These are phyloP conservation scores for Mantamonas sphyraenae DNA, from an alignment of 78 protist species.

Conservation along the genomic window DNA sequence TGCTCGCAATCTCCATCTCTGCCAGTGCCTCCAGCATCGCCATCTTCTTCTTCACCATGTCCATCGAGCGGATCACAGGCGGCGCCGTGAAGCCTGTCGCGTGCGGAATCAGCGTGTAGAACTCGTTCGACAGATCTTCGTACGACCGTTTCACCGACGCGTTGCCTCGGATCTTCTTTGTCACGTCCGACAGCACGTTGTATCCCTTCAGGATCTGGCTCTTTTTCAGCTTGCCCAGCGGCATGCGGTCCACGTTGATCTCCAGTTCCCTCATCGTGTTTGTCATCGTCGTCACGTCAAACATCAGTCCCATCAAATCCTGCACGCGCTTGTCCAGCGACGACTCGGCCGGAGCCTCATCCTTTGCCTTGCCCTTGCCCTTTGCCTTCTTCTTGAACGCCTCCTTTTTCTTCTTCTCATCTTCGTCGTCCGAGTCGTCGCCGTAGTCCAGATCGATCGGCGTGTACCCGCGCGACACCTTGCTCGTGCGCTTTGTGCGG, in stretches of 20 bases:
- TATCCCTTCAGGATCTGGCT: conserved; percentile 41
- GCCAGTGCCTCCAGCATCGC: conserved; percentile 44
- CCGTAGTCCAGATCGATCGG: conserved; percentile 56
- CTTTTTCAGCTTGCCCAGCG: conserved; percentile 62
- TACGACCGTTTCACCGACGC: conserved; percentile 6
- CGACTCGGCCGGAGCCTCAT: conserved; percentile 12
- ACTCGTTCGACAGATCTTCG: conserved; percentile 27
- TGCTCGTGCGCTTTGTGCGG: conserved; percentile 16
- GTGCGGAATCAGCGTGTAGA: conserved; percentile 64
- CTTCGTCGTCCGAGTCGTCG: neutral
- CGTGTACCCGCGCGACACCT: conserved; percentile 42
- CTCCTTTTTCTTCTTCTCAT: conserved; percentile 4
- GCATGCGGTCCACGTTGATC: conserved; percentile 58
- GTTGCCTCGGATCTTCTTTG: neutral
- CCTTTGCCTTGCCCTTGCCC: too few relatives aligned
- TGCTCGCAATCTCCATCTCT: conserved; percentile 65
- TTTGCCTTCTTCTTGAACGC: conserved; percentile 2
- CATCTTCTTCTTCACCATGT: conserved; percentile 40
- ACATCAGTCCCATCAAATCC: conserved; percentile 44
- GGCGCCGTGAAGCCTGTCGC: conserved; percentile 20
- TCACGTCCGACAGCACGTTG: conserved; percentile 36
- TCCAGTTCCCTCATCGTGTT: conserved; percentile 56
- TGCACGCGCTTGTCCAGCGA: conserved; percentile 39
- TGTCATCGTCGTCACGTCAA: conserved; percentile 55
- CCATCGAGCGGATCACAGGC: conserved; percentile 15